A percentile compares a stretch with the other conserved stretches of the same genome.
phyloP scores from a whole-genome alignment of 805 yeast species.

The Komagataella pastoris region DNA sequence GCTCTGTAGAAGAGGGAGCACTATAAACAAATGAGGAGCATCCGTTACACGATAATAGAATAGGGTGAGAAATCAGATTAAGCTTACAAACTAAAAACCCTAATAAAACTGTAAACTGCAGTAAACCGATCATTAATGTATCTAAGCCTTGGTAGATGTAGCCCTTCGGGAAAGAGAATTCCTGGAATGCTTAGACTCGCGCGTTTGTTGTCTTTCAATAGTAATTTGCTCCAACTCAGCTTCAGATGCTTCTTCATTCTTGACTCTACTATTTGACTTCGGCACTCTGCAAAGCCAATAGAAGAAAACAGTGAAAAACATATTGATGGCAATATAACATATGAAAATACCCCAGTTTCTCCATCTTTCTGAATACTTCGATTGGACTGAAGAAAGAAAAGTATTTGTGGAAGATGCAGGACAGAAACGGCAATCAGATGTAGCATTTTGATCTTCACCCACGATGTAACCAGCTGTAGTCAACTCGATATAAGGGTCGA shows the following conservation, averaged over 20 bases:
- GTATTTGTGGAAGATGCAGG: conserved; percentile 40
- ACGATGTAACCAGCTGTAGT: conserved; percentile 33
- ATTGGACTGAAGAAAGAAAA: conserved; percentile 33
- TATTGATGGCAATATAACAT: conserved; percentile 30
- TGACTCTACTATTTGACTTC: neutral
- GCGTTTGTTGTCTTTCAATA: neutral
- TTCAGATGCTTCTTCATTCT: neutral
- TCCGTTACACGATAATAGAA: neutral
- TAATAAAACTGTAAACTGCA: no score
- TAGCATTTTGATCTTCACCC: conserved; percentile 20
- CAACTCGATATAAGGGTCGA: conserved; percentile 21
- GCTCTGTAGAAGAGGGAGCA: no score
- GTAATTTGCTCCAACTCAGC: neutral
- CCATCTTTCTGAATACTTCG: conserved; percentile 28
- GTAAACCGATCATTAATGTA: neutral
- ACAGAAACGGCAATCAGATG: conserved; percentile 51
- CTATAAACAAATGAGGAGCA: no score
- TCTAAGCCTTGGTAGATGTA: neutral
- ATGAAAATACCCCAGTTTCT: conserved; percentile 45
- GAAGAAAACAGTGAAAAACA: conserved; percentile 14
- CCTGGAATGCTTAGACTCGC: neutral
- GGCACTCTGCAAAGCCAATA: conserved; percentile 16
- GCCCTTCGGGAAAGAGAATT: neutral
- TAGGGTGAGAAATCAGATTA: neutral
- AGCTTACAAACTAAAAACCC: neutral